These are phyloP conservation scores for Aspergillus udagawae DNA, from an alignment of 2,329 filamentous ascomycete species.

Conservation along the genomic window DNA sequence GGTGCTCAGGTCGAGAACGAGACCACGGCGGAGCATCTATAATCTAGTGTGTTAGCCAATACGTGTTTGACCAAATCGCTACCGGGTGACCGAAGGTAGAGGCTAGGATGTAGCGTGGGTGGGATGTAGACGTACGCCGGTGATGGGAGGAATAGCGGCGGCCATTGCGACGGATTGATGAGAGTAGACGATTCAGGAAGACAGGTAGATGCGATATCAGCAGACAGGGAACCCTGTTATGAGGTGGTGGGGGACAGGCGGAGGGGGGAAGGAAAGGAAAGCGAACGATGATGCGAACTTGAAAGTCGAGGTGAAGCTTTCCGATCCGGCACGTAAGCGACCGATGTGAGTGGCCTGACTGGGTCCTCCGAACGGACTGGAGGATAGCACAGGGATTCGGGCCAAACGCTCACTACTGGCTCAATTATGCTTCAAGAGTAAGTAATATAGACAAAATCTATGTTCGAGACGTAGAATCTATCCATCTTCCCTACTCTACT, in stretches of 20 bases:
- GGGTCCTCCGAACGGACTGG: slow-evolving; percentile 11
- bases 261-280: slow-evolving; percentile 19
- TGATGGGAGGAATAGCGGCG: slow-evolving; percentile 42
- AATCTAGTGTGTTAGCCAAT: background rate
- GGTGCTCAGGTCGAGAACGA: slow-evolving; percentile 64
- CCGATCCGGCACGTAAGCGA: slow-evolving; percentile 36
- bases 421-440: background rate
- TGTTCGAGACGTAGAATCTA: background rate
- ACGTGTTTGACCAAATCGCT: background rate
- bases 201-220: slow-evolving; percentile 7
- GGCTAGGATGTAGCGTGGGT: slow-evolving; percentile 11
- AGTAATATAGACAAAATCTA: background rate
- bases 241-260: slow-evolving; percentile 16
- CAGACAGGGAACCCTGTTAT: slow-evolving; percentile 21
- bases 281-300: slow-evolving; percentile 24
- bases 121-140: slow-evolving; percentile 40
- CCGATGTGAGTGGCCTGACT: slow-evolving; percentile 31
- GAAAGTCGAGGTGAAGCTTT: slow-evolving; percentile 31
- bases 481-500: background rate
- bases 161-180: slow-evolving; percentile 34
- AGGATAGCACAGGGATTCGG: background rate
- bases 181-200: slow-evolving; percentile 12
- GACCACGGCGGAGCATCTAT: slow-evolving; percentile 62
- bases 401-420: background rate
- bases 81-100: background rate